Evolutionary conservation across 164 flowering plant genomes (phyloP).

Genomic region (Warburgia ugandensis): DNA sequence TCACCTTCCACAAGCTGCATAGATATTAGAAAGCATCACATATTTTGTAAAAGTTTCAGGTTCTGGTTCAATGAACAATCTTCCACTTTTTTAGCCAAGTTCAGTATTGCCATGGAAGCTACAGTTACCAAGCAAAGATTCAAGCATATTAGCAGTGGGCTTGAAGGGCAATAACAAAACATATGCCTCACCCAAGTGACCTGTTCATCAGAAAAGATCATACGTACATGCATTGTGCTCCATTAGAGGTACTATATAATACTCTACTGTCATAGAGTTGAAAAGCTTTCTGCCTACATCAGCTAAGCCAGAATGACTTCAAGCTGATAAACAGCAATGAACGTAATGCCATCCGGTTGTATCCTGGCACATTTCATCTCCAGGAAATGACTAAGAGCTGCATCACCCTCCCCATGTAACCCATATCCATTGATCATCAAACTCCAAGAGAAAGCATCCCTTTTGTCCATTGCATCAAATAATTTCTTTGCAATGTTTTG

Average conservation of each 20-base stretch:
- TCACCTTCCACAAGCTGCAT: constrained; percentile 43
- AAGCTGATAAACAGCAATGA: constrained; percentile 41
- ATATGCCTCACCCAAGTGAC: constrained; percentile 43
- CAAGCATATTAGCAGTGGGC: constrained; percentile 29
- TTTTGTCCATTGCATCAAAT: constrained; percentile 30
- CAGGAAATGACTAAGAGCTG: constrained; percentile 33
- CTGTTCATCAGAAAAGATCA: constrained; percentile 52
- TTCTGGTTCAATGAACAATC: constrained; percentile 22
- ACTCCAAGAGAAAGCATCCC: constrained; percentile 45
- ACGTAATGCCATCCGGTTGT: constrained; percentile 34
- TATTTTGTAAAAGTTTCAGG: constrained; percentile 31
- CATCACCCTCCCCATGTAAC: constrained; percentile 37
- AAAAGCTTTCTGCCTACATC: constrained; percentile 35
- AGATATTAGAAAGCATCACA: constrained; percentile 35
- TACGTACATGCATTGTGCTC: constrained; percentile 60
- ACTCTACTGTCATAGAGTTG: constrained; percentile 26
- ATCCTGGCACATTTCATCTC: constrained; percentile 34
- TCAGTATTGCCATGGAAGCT: constrained; percentile 34
- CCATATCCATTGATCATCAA: constrained; percentile 47
- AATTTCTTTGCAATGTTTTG: constrained; percentile 28
- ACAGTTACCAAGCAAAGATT: constrained; percentile 53
- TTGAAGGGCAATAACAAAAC: constrained; percentile 28
- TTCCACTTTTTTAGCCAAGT: constrained; percentile 32
- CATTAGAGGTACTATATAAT: constrained; percentile 26
- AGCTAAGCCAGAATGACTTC: constrained; percentile 53